Conservation (phyloP, 2,329 filamentous ascomycete genomes). For the Thielaviopsis euricoi region DNA sequence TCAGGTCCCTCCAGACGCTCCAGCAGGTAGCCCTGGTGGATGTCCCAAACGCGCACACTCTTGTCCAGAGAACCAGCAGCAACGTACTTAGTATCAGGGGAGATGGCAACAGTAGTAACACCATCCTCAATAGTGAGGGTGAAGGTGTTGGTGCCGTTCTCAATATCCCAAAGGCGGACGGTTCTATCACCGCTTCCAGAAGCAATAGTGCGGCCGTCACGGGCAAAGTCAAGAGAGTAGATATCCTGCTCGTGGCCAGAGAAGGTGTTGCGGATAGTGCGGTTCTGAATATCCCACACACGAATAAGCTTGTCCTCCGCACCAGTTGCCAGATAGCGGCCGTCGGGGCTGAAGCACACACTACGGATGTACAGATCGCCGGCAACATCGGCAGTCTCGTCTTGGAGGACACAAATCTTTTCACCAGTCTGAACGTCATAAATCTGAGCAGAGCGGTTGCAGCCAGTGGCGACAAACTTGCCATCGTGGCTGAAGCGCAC, state of each 20-base stretch:
- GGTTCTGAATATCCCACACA: conserved; percentile 81
- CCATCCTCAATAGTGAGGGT: conserved; percentile 90
- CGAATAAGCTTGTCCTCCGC: conserved; percentile 96
- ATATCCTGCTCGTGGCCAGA: conserved; percentile 98
- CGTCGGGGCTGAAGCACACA: conserved; percentile 96
- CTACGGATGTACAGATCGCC: conserved; percentile 94
- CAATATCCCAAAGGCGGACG: conserved; percentile 91
- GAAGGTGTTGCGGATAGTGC: conserved; percentile 82
- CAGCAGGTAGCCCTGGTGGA: conserved; percentile 66
- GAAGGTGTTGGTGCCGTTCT: conserved; percentile 64
- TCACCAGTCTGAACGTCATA: conserved; percentile 81
- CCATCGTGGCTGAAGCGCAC: conserved; percentile 93
- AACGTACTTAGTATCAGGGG: conserved; percentile 83
- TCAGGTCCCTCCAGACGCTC: conserved; percentile 85
- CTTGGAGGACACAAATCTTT: conserved; percentile 79
- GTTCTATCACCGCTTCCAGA: conserved; percentile 91
- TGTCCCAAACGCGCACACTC: conserved; percentile 96
- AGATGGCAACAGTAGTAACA: conserved; percentile 94
- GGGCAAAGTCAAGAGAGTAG: conserved; percentile 87
- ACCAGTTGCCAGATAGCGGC: conserved; percentile 82
- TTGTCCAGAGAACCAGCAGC: conserved; percentile 92
- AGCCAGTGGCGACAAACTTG: conserved; percentile 89
- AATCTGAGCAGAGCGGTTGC: conserved; percentile 98
- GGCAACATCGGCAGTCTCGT: conserved; percentile 70
- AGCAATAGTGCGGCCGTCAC: conserved; percentile 84